These are phyloP conservation scores for Trichoderma sp. DNA, from an alignment of 2,329 filamentous ascomycete genomes.

Conservation along the genomic window DNA sequence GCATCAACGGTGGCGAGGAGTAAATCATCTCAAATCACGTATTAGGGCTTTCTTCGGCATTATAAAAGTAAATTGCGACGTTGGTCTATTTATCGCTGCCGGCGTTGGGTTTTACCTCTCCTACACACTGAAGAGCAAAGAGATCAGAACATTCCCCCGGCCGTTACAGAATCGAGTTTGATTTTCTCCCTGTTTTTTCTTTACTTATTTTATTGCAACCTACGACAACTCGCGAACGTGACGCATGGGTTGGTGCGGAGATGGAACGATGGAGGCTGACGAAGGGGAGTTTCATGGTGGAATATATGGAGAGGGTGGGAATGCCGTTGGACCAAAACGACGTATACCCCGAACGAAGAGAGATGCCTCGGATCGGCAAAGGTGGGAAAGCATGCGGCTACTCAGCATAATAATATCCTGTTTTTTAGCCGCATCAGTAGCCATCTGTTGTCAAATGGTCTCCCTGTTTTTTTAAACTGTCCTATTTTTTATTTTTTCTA, in stretches of 20 bases:
- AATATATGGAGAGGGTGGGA: conserved; percentile 18
- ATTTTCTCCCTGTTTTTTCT: conserved; percentile 34
- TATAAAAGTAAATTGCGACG: conserved; percentile 38
- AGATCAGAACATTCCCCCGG: conserved; percentile 41
- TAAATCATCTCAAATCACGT: conserved; percentile 36
- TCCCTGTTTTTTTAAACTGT: conserved; percentile 26
- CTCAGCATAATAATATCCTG: conserved; percentile 20
- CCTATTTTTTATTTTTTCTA: conserved; percentile 39
- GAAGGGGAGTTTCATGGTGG: conserved; percentile 24
- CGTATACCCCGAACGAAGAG: conserved; percentile 25
- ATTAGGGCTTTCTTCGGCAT: conserved; percentile 34
- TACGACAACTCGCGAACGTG: conserved; percentile 23
- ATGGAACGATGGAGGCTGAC: conserved; percentile 32
- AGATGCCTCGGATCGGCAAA: conserved; percentile 14
- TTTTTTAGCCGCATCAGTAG: conserved; percentile 30
- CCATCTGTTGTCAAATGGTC: conserved; percentile 32
- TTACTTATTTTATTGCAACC: conserved; percentile 27
- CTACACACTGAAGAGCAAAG: conserved; percentile 43
- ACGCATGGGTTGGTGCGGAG: conserved; percentile 29
- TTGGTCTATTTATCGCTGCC: conserved; percentile 47
- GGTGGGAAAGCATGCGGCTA: conserved; percentile 22
- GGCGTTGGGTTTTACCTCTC: conserved; percentile 49
- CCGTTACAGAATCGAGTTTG: conserved; percentile 39
- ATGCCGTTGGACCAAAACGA: conserved; percentile 22
- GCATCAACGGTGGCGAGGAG: conserved; percentile 56